Base-by-base conservation (phyloP, 23 red algal species). In the Agarophyton chilense region DNA sequence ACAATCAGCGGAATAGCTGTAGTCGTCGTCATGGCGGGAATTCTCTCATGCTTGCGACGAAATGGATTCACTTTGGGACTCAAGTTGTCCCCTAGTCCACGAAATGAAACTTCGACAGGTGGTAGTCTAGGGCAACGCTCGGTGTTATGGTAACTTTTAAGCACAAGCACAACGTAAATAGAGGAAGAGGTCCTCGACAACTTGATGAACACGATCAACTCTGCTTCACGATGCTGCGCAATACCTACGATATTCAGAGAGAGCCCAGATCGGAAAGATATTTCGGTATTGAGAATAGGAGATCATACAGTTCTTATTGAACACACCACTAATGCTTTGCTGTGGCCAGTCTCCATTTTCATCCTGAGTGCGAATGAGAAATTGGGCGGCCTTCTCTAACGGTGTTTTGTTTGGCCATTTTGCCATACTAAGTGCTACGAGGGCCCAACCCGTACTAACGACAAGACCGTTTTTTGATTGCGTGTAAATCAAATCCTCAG, bases 231-330 rank as follows among this genome's bases (percentile, higher is more conserved):
- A 67, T 36, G 10, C 62, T 74, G 39, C 16, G 24, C 41, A 77
- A 43, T 86, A 86, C 53, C 66, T 77, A 28, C 93, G 72, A 50
- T 98, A 98, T 43, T 82, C 62, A 21, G 79, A 93, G 7, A 99
- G 75, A 22, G 97, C 97, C 93, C 93, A 99, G 7, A 99, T 86
- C 10, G 93, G 87, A 67, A 99, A 99, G 18, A 99, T 90, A 38
- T 86, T 93, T 14, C 93, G 81, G 65, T 96, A 99, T 64, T 96
- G 93, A 39, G 90, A 79, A 84, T 99, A 99, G 13, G 93, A 96
- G 49, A 99, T 99, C 97, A 99, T 99, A 81, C 97, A 99, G 46
- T 96, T 99, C 64, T 82, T 74, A 63, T 99, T 99, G 67, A 99
- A 99, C 26, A 99, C 97, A 41, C 97, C 97, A 14, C 56, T 81